These are phyloP conservation scores for Penicillium malachiteum DNA, from an alignment of 495 filamentous ascomycete genomes.

Conservation along the genomic window DNA sequence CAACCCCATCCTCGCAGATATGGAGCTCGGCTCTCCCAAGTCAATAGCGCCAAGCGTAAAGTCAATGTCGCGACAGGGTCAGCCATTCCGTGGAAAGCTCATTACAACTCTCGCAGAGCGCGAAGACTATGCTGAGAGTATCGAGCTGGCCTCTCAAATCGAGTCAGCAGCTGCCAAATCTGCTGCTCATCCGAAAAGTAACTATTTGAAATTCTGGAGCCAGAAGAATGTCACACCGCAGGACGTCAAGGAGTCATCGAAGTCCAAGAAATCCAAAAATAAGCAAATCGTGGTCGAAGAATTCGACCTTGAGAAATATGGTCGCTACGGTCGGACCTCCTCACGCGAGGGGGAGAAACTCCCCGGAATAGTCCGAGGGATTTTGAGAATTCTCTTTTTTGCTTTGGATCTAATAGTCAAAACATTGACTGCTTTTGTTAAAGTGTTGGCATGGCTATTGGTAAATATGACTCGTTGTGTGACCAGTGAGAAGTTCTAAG, in stretches of 20 bases:
- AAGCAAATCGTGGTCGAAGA: slow-evolving; percentile 40
- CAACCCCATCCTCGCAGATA: slow-evolving; percentile 36
- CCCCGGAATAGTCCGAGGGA: slow-evolving; percentile 32
- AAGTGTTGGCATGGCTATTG: slow-evolving; percentile 42
- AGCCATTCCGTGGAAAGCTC: slow-evolving; percentile 31
- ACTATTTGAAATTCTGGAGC: slow-evolving; percentile 27
- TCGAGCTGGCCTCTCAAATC: slow-evolving; percentile 33
- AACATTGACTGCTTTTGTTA: slow-evolving; percentile 34
- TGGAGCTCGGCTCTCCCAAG: slow-evolving; percentile 27
- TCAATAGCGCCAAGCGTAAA: slow-evolving; percentile 2
- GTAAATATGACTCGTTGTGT: slow-evolving; percentile 37
- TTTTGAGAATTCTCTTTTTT: slow-evolving; percentile 40
- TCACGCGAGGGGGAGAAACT: slow-evolving; percentile 40
- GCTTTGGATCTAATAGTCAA: slow-evolving; percentile 39
- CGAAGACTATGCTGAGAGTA: slow-evolving; percentile 37
- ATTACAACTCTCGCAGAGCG: slow-evolving; percentile 44
- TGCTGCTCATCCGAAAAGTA: slow-evolving; percentile 7
- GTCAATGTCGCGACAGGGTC: neutral
- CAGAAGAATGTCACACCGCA: neutral
- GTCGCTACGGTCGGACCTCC: slow-evolving; percentile 34
- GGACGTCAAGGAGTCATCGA: slow-evolving; percentile 1
- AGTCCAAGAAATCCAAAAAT: slow-evolving; percentile 23
- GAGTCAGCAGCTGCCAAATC: slow-evolving; percentile 17
- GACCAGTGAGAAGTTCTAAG: slow-evolving; percentile 42
- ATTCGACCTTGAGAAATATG: slow-evolving; percentile 48